Percentiles rank a stretch among this genome's conserved stretches.
Conservation (phyloP, 2,329 filamentous ascomycete genomes). For the Nemania bipapillata region DNA sequence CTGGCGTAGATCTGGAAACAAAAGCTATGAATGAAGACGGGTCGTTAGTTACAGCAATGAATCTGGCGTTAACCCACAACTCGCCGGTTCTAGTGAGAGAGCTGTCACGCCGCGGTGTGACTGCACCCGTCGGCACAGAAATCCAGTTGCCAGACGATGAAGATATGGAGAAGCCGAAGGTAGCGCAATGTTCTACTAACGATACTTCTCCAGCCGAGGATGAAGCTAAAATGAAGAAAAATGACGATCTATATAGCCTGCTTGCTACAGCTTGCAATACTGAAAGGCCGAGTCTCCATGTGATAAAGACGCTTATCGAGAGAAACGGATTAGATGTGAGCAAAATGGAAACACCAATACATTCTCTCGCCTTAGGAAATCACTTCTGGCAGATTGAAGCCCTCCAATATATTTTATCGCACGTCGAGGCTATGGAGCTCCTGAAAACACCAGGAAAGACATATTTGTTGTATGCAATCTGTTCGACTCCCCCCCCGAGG, state of each 20-base stretch:
- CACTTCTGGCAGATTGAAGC: slow-evolving; percentile 12
- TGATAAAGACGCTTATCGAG: slow-evolving; percentile 11
- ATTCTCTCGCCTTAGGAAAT: background rate
- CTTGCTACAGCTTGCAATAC: background rate
- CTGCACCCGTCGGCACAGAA: background rate
- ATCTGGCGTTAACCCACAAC: background rate
- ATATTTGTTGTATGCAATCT: background rate
- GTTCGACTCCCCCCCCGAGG: background rate
- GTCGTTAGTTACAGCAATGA: background rate
- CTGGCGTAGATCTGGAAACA: background rate
- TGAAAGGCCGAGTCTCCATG: background rate
- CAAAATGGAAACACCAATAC: background rate
- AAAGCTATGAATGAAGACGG: background rate
- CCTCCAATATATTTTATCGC: slow-evolving; percentile 5
- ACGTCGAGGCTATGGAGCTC: background rate
- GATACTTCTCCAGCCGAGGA: background rate
- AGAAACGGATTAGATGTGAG: background rate
- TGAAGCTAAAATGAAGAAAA: background rate
- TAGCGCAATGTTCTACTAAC: background rate
- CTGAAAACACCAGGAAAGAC: background rate
- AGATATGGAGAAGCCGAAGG: background rate
- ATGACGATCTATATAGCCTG: background rate
- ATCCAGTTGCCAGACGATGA: background rate
- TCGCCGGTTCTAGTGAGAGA: background rate
- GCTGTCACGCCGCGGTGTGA: background rate